These are phyloP conservation scores for Nakazawaea siamensis DNA, from an alignment of 805 yeast genomes.

Conservation along the genomic window DNA sequence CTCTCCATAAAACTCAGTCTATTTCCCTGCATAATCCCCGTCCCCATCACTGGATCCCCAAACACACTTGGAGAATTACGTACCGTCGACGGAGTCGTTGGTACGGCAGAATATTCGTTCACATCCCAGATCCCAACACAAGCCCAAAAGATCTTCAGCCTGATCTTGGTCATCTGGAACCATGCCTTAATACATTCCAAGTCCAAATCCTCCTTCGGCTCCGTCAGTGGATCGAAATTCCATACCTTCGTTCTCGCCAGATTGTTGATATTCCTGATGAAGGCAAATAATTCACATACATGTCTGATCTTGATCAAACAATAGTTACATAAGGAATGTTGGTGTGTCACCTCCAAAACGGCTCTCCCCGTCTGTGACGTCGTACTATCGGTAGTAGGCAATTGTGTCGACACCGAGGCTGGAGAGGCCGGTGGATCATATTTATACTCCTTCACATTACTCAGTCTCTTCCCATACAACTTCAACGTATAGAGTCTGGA, in stretches of 20 bases:
- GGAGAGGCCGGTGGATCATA: constrained; percentile 12
- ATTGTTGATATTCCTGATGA: constrained; percentile 51
- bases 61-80: neutral
- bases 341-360: constrained; percentile 25
- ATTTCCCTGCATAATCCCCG: constrained; percentile 7
- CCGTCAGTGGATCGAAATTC: constrained; percentile 38
- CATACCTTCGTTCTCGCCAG: constrained; percentile 40
- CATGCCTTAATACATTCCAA: constrained; percentile 37
- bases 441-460: constrained; percentile 11
- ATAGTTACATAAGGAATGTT: constrained; percentile 70
- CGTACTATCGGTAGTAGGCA: constrained; percentile 12
- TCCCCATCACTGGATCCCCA: constrained; percentile 7
- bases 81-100: neutral
- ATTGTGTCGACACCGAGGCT: constrained; percentile 3
- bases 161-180: constrained; percentile 52
- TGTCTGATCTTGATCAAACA: constrained; percentile 76
- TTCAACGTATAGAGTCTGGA: constrained; percentile 70
- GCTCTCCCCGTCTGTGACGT: constrained; percentile 5
- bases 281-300: constrained; percentile 76
- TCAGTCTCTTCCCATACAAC: constrained; percentile 22
- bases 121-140: constrained; percentile 73
- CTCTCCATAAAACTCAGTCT: constrained; percentile 10
- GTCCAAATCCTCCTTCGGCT: constrained; percentile 11
- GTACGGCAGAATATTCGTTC: constrained; percentile 1
- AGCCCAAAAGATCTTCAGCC: constrained; percentile 77